Percentiles rank a stretch among this genome's conserved stretches.
Evolutionary conservation across 805 yeast genomes (phyloP).

Genomic region (Citeromyces matritensis): DNA sequence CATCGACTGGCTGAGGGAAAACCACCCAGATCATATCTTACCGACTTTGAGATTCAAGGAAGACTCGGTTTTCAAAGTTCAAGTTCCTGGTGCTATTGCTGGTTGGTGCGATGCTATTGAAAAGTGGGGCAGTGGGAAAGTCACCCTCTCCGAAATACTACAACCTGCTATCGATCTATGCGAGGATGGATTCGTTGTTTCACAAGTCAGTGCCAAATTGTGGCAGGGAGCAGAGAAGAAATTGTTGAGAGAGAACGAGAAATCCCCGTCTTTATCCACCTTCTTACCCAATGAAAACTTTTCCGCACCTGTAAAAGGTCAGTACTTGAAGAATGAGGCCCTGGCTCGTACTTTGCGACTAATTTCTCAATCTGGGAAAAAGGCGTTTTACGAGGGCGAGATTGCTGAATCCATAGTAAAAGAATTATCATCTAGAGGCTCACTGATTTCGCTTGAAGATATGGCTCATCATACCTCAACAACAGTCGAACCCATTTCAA

Average conservation of each 20-base stretch:
- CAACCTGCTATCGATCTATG: slow-evolving; percentile 59
- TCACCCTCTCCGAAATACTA: slow-evolving; percentile 39
- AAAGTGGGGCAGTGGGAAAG: slow-evolving; percentile 60
- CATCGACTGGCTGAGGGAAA: slow-evolving; percentile 28
- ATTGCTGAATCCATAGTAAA: slow-evolving; percentile 51
- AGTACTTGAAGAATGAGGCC: slow-evolving; percentile 31
- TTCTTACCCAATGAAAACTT: slow-evolving; percentile 21
- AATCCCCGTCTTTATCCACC: slow-evolving; percentile 11
- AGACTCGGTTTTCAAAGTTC: slow-evolving; percentile 41
- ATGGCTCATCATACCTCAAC: slow-evolving; percentile 41
- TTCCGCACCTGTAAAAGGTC: slow-evolving; percentile 44
- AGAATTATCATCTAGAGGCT: slow-evolving; percentile 36
- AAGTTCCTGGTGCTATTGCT: slow-evolving; percentile 71
- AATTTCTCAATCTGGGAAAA: slow-evolving; percentile 42
- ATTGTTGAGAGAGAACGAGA: slow-evolving; percentile 18
- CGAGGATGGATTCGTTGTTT: slow-evolving; percentile 49
- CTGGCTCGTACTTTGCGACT: slow-evolving; percentile 36
- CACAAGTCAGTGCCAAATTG: slow-evolving; percentile 34
- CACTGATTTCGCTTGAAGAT: slow-evolving; percentile 41
- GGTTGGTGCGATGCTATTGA: slow-evolving; percentile 65
- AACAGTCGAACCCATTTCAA: slow-evolving; percentile 47
- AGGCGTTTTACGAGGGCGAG: slow-evolving; percentile 58
- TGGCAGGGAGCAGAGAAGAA: slow-evolving; percentile 29
- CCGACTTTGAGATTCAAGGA: slow-evolving; percentile 30
- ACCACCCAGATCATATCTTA: slow-evolving; percentile 22